phyloP scores from a whole-genome alignment of 305 asterid species.

The Fraxinus ornus region DNA sequence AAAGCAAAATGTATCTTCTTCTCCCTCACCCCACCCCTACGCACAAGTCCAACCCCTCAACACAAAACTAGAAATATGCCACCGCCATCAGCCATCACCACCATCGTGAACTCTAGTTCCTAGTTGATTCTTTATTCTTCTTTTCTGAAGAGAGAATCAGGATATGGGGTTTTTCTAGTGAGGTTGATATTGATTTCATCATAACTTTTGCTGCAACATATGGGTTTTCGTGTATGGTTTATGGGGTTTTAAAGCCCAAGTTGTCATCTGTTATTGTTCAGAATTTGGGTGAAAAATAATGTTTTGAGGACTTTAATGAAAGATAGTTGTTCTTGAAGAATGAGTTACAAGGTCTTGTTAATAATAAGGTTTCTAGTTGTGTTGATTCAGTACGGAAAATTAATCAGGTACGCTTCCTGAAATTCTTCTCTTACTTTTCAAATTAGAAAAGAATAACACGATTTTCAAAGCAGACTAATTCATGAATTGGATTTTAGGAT shows the following conservation, averaged over 20 bases:
- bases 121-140: no score
- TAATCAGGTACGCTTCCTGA: slow-evolving; percentile 31
- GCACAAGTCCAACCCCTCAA: no score
- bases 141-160: slow-evolving; percentile 28
- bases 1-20: no score
- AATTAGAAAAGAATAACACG: not conserved
- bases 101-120: no score
- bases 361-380: slow-evolving; percentile 14
- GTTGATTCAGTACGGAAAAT: slow-evolving; percentile 32
- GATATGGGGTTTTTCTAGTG: slow-evolving; percentile 28
- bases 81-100: no score
- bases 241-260: slow-evolving; percentile 36
- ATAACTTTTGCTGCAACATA: slow-evolving; percentile 40
- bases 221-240: slow-evolving; percentile 47
- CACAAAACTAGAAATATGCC: no score
- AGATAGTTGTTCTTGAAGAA: slow-evolving; percentile 31
- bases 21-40: no score
- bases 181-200: slow-evolving; percentile 39
- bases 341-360: slow-evolving; percentile 17
- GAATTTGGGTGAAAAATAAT: slow-evolving; percentile 31
- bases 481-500: slow-evolving; percentile 27
- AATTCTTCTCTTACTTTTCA: not conserved
- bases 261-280: slow-evolving; percentile 37
- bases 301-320: slow-evolving; percentile 20
- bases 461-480: not conserved